Percentiles rank a stretch among this genome's conserved stretches.
phyloP scores from a whole-genome alignment of 2,329 filamentous ascomycete species.

The Neofusicoccum ribis region DNA sequence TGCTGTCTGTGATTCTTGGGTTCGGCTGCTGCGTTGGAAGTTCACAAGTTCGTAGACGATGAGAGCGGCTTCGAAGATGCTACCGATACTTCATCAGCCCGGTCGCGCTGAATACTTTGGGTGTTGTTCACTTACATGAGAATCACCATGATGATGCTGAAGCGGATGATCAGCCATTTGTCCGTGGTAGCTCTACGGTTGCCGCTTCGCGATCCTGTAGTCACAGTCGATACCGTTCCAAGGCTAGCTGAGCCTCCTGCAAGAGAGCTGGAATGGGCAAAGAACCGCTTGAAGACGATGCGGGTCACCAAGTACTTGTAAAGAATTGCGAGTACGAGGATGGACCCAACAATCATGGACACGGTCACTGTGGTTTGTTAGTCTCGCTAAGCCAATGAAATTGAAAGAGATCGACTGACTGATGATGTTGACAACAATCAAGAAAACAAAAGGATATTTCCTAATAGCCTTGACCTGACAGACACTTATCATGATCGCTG shows the following conservation, averaged over 20 bases:
- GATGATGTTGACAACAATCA: constrained; percentile 10
- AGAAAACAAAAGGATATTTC: neutral
- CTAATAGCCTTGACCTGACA: neutral
- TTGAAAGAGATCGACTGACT: neutral
- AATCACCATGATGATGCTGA: constrained; percentile 10
- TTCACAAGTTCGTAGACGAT: constrained; percentile 13
- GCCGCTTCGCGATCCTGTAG: neutral
- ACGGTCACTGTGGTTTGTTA: neutral
- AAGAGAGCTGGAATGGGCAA: neutral
- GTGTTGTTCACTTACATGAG: neutral
- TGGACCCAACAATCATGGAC: neutral
- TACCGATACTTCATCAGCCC: neutral
- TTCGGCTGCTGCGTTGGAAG: neutral
- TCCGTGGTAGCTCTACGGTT: neutral
- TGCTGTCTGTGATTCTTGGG: neutral
- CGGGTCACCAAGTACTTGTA: constrained; percentile 15
- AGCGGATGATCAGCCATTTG: constrained; percentile 15
- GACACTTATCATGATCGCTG: constrained; percentile 1
- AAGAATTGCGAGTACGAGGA: constrained; percentile 7
- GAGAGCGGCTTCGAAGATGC: constrained; percentile 9
- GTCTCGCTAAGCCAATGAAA: neutral
- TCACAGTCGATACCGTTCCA: neutral
- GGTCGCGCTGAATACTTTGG: neutral
- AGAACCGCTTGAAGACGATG: constrained; percentile 4
- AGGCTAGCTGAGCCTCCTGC: neutral